These are phyloP conservation scores for Dactylellina cionopaga DNA, from an alignment of 2,329 filamentous ascomycete genomes.

Conservation along the genomic window DNA sequence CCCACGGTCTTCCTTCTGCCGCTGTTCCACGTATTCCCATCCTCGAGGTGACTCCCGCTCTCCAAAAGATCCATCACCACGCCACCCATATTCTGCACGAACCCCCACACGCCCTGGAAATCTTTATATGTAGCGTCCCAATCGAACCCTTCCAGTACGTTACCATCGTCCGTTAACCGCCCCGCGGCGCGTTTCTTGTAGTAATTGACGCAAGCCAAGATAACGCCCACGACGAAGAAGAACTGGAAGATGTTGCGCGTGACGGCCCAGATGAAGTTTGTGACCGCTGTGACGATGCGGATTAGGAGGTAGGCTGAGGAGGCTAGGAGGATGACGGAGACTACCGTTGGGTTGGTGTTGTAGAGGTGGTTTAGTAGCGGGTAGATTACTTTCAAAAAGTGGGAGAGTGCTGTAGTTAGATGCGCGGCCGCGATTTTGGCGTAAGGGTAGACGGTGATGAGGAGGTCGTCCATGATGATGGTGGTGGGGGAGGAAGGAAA, in stretches of 20 bases:
- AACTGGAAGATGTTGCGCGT: conserved; percentile 41
- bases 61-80: conserved; percentile 41
- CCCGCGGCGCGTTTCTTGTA: conserved; percentile 9
- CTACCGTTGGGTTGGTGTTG: conserved; percentile 43
- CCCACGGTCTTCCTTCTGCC: conserved; percentile 34
- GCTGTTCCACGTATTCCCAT: conserved; percentile 26
- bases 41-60: conserved; percentile 40
- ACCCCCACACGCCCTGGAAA: conserved; percentile 39
- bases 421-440: background rate
- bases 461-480: conserved; percentile 38
- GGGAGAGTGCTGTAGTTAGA: conserved; percentile 14
- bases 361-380: conserved; percentile 40
- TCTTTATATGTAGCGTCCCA: conserved; percentile 40
- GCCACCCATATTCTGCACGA: conserved; percentile 32
- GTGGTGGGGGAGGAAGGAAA: background rate
- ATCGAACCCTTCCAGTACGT: conserved; percentile 30
- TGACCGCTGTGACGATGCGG: conserved; percentile 15
- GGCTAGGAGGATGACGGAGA: conserved; percentile 32
- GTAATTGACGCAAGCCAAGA: conserved; percentile 21
- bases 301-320: conserved; percentile 23
- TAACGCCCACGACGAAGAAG: conserved; percentile 20
- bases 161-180: conserved; percentile 27
- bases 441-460: conserved; percentile 32
- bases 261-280: conserved; percentile 35
- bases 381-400: conserved; percentile 33